Evolutionary conservation across 2,329 filamentous ascomycete species (phyloP).

Genomic region (Monosporascus cannonballus): DNA sequence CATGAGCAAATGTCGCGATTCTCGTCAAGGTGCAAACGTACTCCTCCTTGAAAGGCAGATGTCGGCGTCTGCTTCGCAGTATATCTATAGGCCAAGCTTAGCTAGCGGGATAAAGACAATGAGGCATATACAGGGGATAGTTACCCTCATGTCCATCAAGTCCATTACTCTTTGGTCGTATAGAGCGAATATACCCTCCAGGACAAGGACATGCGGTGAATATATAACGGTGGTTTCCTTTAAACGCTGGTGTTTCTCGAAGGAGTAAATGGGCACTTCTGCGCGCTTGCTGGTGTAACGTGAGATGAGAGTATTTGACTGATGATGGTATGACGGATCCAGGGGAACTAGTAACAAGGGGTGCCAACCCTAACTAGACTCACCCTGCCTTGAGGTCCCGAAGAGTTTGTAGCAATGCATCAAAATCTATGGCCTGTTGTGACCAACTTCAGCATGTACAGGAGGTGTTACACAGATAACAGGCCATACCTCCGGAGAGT

Average conservation of each 20-base stretch:
- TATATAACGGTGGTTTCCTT: slow-evolving; percentile 82
- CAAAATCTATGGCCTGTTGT: slow-evolving; percentile 78
- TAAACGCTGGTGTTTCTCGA: slow-evolving; percentile 79
- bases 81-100: slow-evolving; percentile 52
- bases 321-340: not conserved
- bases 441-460: slow-evolving; percentile 15
- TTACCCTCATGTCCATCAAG: slow-evolving; percentile 81
- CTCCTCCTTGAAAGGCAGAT: slow-evolving; percentile 85
- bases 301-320: not conserved
- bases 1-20: slow-evolving; percentile 8
- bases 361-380: slow-evolving; percentile 17
- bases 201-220: slow-evolving; percentile 88
- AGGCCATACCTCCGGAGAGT: slow-evolving; percentile 64
- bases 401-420: slow-evolving; percentile 73
- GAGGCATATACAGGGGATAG: slow-evolving; percentile 7
- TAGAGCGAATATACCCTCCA: slow-evolving; percentile 93
- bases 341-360: slow-evolving; percentile 1
- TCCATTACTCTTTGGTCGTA: slow-evolving; percentile 83
- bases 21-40: slow-evolving; percentile 38
- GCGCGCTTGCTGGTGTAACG: slow-evolving; percentile 61
- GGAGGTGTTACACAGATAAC: slow-evolving; percentile 1
- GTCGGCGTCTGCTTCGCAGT: slow-evolving; percentile 93
- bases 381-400: slow-evolving; percentile 89
- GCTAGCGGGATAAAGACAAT: not conserved
- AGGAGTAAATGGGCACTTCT: slow-evolving; percentile 93